Conservation (phyloP, 108 stramenopile genomes). For the Schizochytrium sp. region DNA sequence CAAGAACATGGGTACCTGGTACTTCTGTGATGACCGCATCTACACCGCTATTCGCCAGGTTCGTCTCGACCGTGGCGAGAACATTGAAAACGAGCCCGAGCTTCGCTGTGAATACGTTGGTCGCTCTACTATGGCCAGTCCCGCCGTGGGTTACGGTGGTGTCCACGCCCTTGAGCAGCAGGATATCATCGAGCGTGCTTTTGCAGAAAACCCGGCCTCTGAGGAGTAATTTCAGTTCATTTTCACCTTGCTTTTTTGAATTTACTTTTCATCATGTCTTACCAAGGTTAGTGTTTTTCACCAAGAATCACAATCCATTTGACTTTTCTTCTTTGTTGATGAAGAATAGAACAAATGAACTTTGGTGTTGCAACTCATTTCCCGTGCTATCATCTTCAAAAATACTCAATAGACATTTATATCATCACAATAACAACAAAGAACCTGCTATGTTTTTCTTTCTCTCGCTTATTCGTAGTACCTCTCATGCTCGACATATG, state of each 20-base stretch:
- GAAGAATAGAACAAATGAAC: neutral
- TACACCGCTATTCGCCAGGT: constrained; percentile 93
- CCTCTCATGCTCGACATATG: no score
- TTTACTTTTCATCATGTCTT: neutral
- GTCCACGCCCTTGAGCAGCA: constrained; percentile 88
- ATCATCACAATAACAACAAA: no score
- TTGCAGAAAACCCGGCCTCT: constrained; percentile 72
- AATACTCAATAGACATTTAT: no score
- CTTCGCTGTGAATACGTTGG: constrained; percentile 92
- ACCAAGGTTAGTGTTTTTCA: neutral
- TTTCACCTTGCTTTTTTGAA: neutral
- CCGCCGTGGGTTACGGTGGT: constrained; percentile 92
- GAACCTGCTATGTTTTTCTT: no score
- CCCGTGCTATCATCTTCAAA: neutral
- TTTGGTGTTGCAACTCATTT: neutral
- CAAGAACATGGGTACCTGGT: constrained; percentile 97
- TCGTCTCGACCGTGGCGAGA: constrained; percentile 33
- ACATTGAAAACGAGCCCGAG: constrained; percentile 81
- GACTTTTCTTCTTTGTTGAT: neutral
- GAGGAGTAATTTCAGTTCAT: neutral
- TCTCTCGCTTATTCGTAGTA: no score
- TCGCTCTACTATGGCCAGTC: constrained; percentile 89
- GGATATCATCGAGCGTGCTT: constrained; percentile 86
- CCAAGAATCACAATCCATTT: neutral
- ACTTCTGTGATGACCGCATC: constrained; percentile 77